Evolutionary conservation across 768 basidiomycete genomes (phyloP).

Genomic region (Panaeolus papilionaceus): DNA sequence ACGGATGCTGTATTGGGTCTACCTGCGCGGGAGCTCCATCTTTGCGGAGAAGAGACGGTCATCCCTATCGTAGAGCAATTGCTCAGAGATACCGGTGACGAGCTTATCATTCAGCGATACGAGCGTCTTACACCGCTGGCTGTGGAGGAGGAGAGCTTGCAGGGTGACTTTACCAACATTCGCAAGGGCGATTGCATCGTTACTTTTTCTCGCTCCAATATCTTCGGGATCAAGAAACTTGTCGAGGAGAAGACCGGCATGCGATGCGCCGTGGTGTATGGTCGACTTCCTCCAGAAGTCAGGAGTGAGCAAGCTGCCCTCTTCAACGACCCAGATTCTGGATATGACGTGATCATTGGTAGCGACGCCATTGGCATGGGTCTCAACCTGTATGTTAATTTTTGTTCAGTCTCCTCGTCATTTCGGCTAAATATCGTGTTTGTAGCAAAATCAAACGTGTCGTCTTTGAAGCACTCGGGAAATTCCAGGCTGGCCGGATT

Average conservation of each 20-base stretch:
- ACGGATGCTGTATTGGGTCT: conserved; percentile 79
- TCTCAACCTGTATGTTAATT: conserved; percentile 80
- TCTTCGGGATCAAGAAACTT: conserved; percentile 76
- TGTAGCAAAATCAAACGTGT: conserved; percentile 89
- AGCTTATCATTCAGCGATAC: conserved; percentile 81
- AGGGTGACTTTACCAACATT: conserved; percentile 64
- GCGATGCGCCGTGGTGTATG: conserved; percentile 92
- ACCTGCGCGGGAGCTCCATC: conserved; percentile 82
- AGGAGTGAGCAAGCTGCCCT: conserved; percentile 90
- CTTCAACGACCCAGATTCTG: conserved; percentile 87
- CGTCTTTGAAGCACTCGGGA: conserved; percentile 74
- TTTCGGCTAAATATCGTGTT: neutral
- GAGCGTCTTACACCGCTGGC: conserved; percentile 86
- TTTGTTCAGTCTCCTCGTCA: conserved; percentile 12
- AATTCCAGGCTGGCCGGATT: conserved; percentile 60
- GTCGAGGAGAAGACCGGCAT: conserved; percentile 78
- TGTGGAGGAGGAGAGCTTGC: conserved; percentile 68
- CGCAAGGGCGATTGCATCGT: conserved; percentile 91
- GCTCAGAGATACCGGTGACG: conserved; percentile 81
- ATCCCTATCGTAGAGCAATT: conserved; percentile 79
- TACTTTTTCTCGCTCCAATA: conserved; percentile 76
- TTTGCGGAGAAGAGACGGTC: conserved; percentile 95
- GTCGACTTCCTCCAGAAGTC: conserved; percentile 89
- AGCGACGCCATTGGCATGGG: conserved; percentile 99
- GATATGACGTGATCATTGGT: conserved; percentile 88